These are phyloP conservation scores for Tolypocladium amazonense DNA, from an alignment of 2,329 filamentous ascomycete genomes.

Conservation along the genomic window DNA sequence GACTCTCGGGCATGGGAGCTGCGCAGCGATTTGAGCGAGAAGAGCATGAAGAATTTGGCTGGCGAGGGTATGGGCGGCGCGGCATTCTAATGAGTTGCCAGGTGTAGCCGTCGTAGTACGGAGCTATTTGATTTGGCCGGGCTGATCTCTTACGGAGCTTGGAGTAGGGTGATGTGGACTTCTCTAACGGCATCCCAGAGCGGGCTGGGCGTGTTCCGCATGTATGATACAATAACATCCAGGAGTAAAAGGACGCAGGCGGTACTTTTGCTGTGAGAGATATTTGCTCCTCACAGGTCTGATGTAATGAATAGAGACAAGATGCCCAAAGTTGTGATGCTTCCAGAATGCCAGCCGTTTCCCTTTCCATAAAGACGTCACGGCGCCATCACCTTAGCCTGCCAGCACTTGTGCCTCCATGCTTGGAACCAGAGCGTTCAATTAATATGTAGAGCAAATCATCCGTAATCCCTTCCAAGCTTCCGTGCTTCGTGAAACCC, in stretches of 20 bases:
- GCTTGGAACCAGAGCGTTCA: not conserved
- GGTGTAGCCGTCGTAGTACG: not conserved
- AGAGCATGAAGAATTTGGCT: constrained; percentile 44
- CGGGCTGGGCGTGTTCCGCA: not conserved
- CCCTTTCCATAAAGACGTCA: not conserved
- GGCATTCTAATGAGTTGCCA: constrained; percentile 32
- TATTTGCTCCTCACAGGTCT: not conserved
- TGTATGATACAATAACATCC: not conserved
- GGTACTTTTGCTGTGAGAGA: not conserved
- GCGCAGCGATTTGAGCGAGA: constrained; percentile 44
- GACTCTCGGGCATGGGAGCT: constrained; percentile 44
- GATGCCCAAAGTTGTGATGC: not conserved
- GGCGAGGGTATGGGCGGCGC: constrained; percentile 45
- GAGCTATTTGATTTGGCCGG: not conserved
- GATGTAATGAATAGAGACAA: not conserved
- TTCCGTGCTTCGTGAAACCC: not conserved
- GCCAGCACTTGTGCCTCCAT: not conserved
- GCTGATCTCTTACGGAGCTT: not conserved
- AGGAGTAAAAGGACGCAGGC: not conserved
- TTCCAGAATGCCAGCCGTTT: not conserved
- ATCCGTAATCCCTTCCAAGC: not conserved
- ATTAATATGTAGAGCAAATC: not conserved
- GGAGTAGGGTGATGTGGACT: not conserved
- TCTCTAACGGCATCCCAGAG: not conserved
- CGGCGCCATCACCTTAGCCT: not conserved